Evolutionary conservation across 768 basidiomycete genomes (phyloP).

Genomic region (Tylopilus balloui): DNA sequence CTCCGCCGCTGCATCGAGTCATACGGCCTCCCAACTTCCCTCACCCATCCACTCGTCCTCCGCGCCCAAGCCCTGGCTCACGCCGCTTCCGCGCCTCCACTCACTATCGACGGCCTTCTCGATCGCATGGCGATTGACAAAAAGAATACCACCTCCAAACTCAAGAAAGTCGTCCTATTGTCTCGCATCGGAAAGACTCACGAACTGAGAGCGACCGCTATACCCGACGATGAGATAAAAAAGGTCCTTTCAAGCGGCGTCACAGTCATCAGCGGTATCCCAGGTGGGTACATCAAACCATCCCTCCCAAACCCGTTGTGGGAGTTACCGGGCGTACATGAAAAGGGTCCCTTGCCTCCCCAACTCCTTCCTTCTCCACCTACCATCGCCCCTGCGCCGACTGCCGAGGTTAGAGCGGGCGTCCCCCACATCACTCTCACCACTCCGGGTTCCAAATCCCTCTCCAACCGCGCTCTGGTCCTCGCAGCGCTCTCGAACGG

Average conservation of each 20-base stretch:
- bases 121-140: conserved; percentile 97
- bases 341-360: conserved; percentile 16
- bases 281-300: conserved; percentile 33
- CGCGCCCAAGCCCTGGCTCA: conserved; percentile 17
- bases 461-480: conserved; percentile 91
- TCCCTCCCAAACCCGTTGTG: conserved; percentile 44
- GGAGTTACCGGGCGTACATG: conserved; percentile 15
- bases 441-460: conserved; percentile 94
- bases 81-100: conserved; percentile 17
- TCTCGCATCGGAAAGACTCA: conserved; percentile 87
- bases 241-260: conserved; percentile 80
- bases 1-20: conserved; percentile 83
- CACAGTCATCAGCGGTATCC: conserved; percentile 65
- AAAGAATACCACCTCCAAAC: conserved; percentile 84
- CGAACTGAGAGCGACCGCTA: conserved; percentile 86
- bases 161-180: conserved; percentile 90
- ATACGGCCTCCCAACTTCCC: conserved; percentile 83
- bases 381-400: neutral
- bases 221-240: conserved; percentile 75
- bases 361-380: conserved; percentile 17
- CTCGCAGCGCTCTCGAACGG: conserved; percentile 90
- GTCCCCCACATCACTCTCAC: conserved; percentile 56
- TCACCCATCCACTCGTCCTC: conserved; percentile 72
- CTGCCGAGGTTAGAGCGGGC: neutral
- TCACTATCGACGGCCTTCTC: conserved; percentile 71